A percentile compares a stretch with the other conserved stretches of the same genome.
Conservation (phyloP, 345 rosid species). For the Sapria himalayana region DNA sequence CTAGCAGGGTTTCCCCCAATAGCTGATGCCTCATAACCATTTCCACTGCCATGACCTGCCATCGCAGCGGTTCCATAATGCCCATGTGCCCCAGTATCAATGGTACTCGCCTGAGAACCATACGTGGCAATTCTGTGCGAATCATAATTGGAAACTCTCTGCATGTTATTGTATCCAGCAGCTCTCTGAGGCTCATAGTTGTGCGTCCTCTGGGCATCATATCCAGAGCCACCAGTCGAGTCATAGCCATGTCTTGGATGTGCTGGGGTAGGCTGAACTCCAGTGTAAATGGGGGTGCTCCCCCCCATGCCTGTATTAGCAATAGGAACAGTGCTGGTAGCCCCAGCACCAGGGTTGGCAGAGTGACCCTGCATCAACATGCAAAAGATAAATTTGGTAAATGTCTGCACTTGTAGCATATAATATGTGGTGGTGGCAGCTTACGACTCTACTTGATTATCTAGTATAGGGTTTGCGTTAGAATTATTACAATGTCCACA, state of each 20-base stretch:
- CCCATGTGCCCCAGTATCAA: slow-evolving; percentile 15
- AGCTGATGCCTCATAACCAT: slow-evolving; percentile 20
- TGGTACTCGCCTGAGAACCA: slow-evolving; percentile 17
- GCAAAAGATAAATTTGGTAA: too few relatives aligned
- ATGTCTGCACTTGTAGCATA: too few relatives aligned
- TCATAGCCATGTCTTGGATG: slow-evolving; percentile 28
- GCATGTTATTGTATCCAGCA: slow-evolving; percentile 15
- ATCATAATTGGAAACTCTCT: slow-evolving; percentile 14
- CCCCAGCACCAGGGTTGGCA: slow-evolving; percentile 13
- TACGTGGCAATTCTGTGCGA: slow-evolving; percentile 14
- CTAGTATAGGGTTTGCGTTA: too few relatives aligned
- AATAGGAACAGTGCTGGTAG: slow-evolving; percentile 4
- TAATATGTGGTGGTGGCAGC: too few relatives aligned
- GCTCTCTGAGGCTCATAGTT: slow-evolving; percentile 12
- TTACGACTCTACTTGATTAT: too few relatives aligned
- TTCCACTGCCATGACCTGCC: slow-evolving; percentile 24
- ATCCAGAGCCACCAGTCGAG: slow-evolving; percentile 9
- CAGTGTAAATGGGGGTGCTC: slow-evolving; percentile 21
- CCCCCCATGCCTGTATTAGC: slow-evolving; percentile 14
- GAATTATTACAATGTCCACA: too few relatives aligned
- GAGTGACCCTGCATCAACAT: too few relatives aligned
- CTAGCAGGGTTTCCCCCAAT: slow-evolving; percentile 36
- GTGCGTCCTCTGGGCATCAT: slow-evolving; percentile 19
- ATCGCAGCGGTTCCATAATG: slow-evolving; percentile 46
- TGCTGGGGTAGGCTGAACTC: slow-evolving; percentile 35